Conservation (phyloP, 345 rosid species). For the Eucalyptus curtisii region DNA sequence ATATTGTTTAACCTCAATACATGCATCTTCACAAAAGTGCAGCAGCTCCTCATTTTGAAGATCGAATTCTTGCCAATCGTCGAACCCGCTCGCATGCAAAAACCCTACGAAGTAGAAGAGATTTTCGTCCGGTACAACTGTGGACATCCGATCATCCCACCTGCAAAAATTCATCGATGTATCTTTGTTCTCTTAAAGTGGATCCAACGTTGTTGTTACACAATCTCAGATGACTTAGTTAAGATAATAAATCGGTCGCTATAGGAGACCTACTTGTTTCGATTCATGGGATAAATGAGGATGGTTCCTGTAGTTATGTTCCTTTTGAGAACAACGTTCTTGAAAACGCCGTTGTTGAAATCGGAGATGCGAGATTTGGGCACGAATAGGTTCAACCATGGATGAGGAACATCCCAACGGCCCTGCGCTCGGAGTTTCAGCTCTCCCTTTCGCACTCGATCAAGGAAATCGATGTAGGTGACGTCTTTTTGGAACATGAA, state of each 20-base stretch:
- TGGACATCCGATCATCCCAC: constrained; percentile 75
- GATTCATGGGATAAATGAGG: constrained; percentile 78
- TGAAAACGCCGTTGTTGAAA: constrained; percentile 61
- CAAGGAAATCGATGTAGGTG: constrained; percentile 36
- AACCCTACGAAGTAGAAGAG: constrained; percentile 74
- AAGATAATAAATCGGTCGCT: background rate
- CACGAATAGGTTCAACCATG: constrained; percentile 85
- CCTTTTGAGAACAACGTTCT: constrained; percentile 44
- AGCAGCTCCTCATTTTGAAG: constrained; percentile 44
- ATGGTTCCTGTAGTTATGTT: constrained; percentile 59
- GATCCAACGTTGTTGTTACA: background rate
- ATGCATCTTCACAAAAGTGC: constrained; percentile 35
- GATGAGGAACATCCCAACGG: constrained; percentile 93
- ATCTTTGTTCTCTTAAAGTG: background rate
- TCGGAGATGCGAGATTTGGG: constrained; percentile 57
- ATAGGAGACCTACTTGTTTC: constrained; percentile 37
- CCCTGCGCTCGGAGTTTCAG: constrained; percentile 45
- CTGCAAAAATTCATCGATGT: constrained; percentile 13
- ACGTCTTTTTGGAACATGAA: constrained; percentile 14
- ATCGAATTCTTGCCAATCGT: constrained; percentile 40
- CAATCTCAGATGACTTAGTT: background rate
- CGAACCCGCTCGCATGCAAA: constrained; percentile 52
- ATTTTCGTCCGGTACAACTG: constrained; percentile 60
- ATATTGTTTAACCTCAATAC: constrained; percentile 52
- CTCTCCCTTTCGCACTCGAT: constrained; percentile 71